Base-by-base conservation (phyloP, 192 early-diverging fungal species). In the Backusella macrospora region DNA sequence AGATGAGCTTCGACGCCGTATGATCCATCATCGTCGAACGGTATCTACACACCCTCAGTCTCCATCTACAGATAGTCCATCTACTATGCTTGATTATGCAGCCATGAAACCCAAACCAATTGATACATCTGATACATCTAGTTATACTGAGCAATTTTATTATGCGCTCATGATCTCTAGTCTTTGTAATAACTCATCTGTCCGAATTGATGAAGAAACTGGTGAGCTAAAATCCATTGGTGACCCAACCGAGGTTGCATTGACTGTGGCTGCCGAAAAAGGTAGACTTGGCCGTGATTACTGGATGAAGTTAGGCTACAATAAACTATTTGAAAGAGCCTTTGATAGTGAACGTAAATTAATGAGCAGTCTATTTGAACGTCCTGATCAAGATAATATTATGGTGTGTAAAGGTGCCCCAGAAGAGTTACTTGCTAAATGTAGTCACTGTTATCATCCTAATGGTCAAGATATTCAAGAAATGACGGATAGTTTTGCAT, bases 341-440 rank as follows among this genome's bases (percentile, higher is more conserved):
- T 98, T 98, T 76, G 94, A 97, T 78, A 92, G 93, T 77, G 96
- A 98, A 70, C 90, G 96, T 55, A 99, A 99, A 82, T 87, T 96
- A 38, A 98, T 98, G 96, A 94, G 92, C 82, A 90, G 92, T 12
- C 83, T 96, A 1, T 95, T 90, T 81, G 42, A 77, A 63, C 79
- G 47, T 76, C 55, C 9, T 68, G 76, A 72, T 26, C 72, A 44
- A 39, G 74, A 55, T 8, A 23, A 9, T 14, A 21, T 62, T 5
- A 63, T 64, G 21, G 70, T 85, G 68, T 89, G 82, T 38, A 99
- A 99, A 76, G 97, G 97, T 34, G 97, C 97, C 0, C 96, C 97
- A 15, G 97, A 99, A 78, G 90, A 92, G 52, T 84, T 99, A 15
- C 80, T 98, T 42, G 80, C 79, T 15, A 88, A 90, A 8, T 95